Percentiles rank a stretch among this genome's conserved stretches.
phyloP scores from a whole-genome alignment of 2,329 filamentous ascomycete genomes.

The Colletotrichum sp. region DNA sequence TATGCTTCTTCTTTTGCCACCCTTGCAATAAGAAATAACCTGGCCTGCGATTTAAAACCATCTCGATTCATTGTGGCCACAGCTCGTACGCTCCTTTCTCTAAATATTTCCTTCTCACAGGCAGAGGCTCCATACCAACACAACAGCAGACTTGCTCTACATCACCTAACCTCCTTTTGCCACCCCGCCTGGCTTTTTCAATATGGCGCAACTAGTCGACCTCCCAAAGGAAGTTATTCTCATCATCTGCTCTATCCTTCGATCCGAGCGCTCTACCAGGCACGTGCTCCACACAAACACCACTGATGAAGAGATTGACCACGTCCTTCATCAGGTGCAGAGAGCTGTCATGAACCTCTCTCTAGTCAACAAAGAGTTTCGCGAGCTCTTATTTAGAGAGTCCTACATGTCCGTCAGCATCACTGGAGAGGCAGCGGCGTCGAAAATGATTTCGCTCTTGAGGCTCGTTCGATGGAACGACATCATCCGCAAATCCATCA shows the following conservation, averaged over 20 bases:
- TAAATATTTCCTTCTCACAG: background rate
- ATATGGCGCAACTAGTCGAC: background rate
- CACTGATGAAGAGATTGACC: background rate
- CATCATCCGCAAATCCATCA: background rate
- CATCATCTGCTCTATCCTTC: background rate
- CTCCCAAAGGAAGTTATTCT: background rate
- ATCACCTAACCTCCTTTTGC: background rate
- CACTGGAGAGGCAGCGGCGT: background rate
- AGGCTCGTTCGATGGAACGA: background rate
- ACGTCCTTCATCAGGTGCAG: background rate
- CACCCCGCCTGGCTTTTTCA: background rate
- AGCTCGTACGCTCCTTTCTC: background rate
- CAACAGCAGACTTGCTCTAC: background rate
- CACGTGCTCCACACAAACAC: background rate
- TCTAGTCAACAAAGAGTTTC: background rate
- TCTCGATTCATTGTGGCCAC: background rate
- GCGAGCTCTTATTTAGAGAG: background rate
- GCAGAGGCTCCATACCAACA: background rate
- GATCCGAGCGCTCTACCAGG: background rate
- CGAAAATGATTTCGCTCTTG: background rate
- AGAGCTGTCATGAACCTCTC: background rate
- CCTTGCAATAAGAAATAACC: background rate
- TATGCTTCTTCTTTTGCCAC: background rate
- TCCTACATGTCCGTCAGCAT: background rate
- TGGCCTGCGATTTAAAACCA: fast-evolving